These are phyloP conservation scores for Mucuna pruriens DNA, from an alignment of 306 rosid genomes.

Conservation along the genomic window DNA sequence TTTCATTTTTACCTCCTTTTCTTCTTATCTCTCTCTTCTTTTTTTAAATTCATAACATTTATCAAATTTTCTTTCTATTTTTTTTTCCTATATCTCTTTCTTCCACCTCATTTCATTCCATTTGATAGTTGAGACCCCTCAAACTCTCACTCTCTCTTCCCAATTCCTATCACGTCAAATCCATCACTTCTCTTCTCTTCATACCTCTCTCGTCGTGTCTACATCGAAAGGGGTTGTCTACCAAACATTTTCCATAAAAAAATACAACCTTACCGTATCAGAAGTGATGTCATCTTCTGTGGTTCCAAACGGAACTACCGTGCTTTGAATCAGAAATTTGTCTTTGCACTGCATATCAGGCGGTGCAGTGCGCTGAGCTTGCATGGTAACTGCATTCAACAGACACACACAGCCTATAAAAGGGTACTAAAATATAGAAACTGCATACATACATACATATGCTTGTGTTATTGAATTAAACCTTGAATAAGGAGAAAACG, in stretches of 20 bases:
- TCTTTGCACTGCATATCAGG: slow-evolving; percentile 86
- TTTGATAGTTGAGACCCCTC: background rate
- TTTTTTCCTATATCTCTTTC: background rate
- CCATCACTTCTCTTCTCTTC: background rate
- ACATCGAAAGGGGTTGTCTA: background rate
- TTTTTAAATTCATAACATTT: background rate
- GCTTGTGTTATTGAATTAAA: background rate
- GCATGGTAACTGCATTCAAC: slow-evolving; percentile 82
- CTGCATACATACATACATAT: background rate
- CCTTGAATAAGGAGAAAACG: background rate
- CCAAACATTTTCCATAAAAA: background rate
- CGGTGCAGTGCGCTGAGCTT: slow-evolving; percentile 81
- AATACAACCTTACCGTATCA: slow-evolving; percentile 55
- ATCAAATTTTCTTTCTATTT: background rate
- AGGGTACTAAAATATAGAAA: background rate
- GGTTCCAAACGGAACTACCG: slow-evolving; percentile 65
- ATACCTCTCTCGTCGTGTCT: background rate
- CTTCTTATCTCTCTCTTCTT: background rate
- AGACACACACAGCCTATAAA: background rate
- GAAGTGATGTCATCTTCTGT: slow-evolving; percentile 77
- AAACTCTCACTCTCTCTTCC: background rate
- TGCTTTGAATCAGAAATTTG: slow-evolving; percentile 85
- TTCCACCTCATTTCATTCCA: background rate
- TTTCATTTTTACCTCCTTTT: background rate
- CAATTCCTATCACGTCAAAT: background rate